Base-by-base conservation (phyloP, 2,329 filamentous ascomycete genomes). In the Aureobasidium leucospermi region DNA sequence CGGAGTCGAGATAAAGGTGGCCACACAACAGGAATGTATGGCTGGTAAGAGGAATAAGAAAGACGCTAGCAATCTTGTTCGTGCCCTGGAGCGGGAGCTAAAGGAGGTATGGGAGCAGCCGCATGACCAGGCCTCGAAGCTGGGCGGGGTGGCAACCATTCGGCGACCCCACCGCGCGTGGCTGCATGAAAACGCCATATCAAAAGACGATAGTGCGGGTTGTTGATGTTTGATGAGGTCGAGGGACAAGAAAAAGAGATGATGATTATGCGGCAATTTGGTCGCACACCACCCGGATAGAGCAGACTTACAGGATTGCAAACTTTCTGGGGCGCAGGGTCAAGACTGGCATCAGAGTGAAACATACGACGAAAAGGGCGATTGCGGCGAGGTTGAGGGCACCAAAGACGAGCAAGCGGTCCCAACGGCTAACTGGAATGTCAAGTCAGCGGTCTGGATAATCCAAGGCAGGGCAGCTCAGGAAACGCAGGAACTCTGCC, bases 321-420 rank as follows among this genome's bases (percentile, higher is more conserved):
- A 99, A 96, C 80, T 97, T 99, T 75, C 89, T 85, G 66, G 93
- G 92, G 72, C 83, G 86, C 65, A 90, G 75, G 65, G 89, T 82
- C 66, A 96, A 81, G 62, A 92, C 81, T 58, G 92, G 92, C 77
- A 96, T 93, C 60, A 97, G 80, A 67, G 87, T 87, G 78, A 97
- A 96, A 79, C 89, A 92, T 68, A 96, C 85, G 72, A 95, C 85
- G 79, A 99, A 97, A 79, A 95, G 93, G 66, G 89, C 90, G 65
- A 90, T 80, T 64, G 94, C 91, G 63, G 88, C 91, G 67, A 96
- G 75, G 75, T 96, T 96, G 78, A 93, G 95, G 70, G 87, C 90
- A 65, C 84, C 87, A 75, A 99, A 99, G 69, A 97, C 84, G 73
- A 99, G 81, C 71, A 97, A 78, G 60, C 93, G 89, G 77, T 99